Evolutionary conservation across 202 grass and related monocot genomes (phyloP).

Genomic region (Eragrostis tef): DNA sequence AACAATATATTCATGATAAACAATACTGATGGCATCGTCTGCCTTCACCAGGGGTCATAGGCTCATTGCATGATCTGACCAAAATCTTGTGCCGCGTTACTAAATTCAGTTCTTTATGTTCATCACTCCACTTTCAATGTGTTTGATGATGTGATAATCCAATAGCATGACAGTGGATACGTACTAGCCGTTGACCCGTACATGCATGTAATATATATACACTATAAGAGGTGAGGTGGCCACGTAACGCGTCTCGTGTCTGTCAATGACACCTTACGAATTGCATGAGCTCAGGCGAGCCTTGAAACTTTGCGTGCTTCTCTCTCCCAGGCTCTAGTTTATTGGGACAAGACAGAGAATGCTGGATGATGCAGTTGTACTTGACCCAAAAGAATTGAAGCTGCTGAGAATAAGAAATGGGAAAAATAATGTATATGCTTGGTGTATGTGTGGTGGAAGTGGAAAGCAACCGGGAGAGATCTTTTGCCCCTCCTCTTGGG

Average conservation of each 20-base stretch:
- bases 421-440: not conserved
- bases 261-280: not conserved
- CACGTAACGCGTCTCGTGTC: not conserved
- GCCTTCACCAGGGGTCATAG: not conserved
- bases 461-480: slow-evolving; percentile 4
- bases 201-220: not conserved
- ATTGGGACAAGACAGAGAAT: not conserved
- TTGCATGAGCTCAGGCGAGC: not conserved
- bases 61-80: slow-evolving; percentile 36
- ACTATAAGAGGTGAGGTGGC: not conserved
- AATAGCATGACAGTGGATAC: not conserved
- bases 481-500: not conserved
- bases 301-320: slow-evolving; percentile 43
- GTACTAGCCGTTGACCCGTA: not conserved
- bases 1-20: not conserved
- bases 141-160: not conserved
- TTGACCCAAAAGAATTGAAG: not conserved
- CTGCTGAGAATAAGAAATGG: not conserved
- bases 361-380: not conserved
- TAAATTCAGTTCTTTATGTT: not conserved
- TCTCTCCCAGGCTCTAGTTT: slow-evolving; percentile 27
- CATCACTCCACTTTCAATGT: not conserved
- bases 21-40: slow-evolving; percentile 3
- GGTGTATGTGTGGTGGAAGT: slow-evolving; percentile 6
- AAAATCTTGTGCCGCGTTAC: not conserved